Conservation (phyloP, 2,329 filamentous ascomycete genomes). For the Paraphaeosphaeria minitans region DNA sequence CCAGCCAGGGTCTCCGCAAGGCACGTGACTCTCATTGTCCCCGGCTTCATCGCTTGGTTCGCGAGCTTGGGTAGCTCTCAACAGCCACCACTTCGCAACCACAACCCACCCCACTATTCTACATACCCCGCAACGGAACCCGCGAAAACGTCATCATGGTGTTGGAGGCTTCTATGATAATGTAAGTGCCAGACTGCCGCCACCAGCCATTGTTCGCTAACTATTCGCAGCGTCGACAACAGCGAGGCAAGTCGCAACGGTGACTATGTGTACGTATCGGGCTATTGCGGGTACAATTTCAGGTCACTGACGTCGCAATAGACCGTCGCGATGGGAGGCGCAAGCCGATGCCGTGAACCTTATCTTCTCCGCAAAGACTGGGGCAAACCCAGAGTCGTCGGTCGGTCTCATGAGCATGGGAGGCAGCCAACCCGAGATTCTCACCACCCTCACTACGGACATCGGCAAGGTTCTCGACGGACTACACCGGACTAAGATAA, state of each 20-base stretch:
- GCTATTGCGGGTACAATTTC: constrained; percentile 9
- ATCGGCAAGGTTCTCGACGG: constrained; percentile 92
- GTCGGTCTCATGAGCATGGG: constrained; percentile 99
- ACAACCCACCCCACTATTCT: constrained; percentile 14
- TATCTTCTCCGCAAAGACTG: constrained; percentile 93
- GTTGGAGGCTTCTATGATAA: constrained; percentile 98
- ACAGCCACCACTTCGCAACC: constrained; percentile 9
- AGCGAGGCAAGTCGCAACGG: constrained; percentile 98
- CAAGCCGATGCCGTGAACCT: constrained; percentile 94
- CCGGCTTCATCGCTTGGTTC: background rate
- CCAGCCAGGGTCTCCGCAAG: background rate
- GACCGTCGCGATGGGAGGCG: constrained; percentile 92
- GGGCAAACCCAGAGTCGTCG: constrained; percentile 93
- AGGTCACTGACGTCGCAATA: constrained; percentile 54
- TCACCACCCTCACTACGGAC: constrained; percentile 94
- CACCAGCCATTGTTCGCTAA: constrained; percentile 28
- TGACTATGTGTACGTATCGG: constrained; percentile 68
- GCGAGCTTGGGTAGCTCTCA: constrained; percentile 14
- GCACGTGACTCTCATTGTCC: constrained; percentile 8
- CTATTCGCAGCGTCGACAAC: constrained; percentile 77
- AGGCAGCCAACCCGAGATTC: constrained; percentile 93
- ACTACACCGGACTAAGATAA: constrained; percentile 83
- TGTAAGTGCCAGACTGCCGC: constrained; percentile 53
- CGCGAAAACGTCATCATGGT: constrained; percentile 72
- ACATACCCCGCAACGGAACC: constrained; percentile 7